Evolutionary conservation across 2,329 filamentous ascomycete genomes (phyloP).

Genomic region (Sclerotinia glacialis): DNA sequence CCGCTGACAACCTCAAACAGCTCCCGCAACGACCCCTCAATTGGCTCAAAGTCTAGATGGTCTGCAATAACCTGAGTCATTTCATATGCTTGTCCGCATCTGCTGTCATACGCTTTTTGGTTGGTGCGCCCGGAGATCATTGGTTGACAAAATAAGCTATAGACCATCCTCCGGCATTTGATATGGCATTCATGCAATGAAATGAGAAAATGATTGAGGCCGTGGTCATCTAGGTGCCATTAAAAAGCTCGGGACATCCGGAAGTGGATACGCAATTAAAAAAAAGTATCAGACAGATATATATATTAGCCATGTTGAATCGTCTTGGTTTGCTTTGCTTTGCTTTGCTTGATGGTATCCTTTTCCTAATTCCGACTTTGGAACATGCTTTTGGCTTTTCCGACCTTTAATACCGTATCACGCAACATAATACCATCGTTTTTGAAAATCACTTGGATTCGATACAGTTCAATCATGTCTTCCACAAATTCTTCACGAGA

Average conservation of each 20-base stretch:
- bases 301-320: not conserved
- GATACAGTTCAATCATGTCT: constrained; percentile 15
- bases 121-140: constrained; percentile 22
- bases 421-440: constrained; percentile 1
- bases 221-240: constrained; percentile 9
- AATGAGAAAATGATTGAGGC: constrained; percentile 10
- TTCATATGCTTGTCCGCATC: constrained; percentile 18
- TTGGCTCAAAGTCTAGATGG: not conserved
- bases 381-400: constrained; percentile 16
- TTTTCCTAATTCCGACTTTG: not conserved
- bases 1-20: constrained; percentile 14
- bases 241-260: constrained; percentile 23
- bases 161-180: constrained; percentile 18
- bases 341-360: not conserved
- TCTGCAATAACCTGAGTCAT: constrained; percentile 22
- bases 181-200: constrained; percentile 13
- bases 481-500: constrained; percentile 18
- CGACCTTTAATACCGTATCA: not conserved
- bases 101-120: constrained; percentile 16
- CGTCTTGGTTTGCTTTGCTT: not conserved
- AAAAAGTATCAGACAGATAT: constrained; percentile 5
- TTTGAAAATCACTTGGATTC: constrained; percentile 8
- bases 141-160: constrained; percentile 12
- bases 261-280: constrained; percentile 21
- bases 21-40: constrained; percentile 10